Evolutionary conservation across 1,284 basidiomycete species (phyloP), one percentile per base, ranked within the genome.

Genomic region (Leucoagaricus sp.): DNA sequence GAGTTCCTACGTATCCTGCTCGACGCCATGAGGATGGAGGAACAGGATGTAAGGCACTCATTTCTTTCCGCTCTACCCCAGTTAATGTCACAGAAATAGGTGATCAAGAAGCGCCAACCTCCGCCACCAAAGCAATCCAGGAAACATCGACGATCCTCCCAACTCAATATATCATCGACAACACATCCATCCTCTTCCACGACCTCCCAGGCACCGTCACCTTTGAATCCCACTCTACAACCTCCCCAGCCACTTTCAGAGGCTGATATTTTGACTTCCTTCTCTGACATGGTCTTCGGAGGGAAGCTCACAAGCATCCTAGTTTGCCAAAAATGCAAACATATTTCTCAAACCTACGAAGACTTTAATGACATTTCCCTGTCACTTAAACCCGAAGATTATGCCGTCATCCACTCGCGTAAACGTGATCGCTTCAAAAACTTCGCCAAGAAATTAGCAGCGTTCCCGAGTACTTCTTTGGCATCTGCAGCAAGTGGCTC

Each of bases 1-100:
- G 95, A 97, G 74, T 88, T 96, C 62, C 75, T 97, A 45, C 81
- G 93, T 36, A 94, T 95, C 61, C 77, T 97, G 57, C 77, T 97
- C 0, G 95, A 97, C 69, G 90, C 87, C n/a, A 91, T 96, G 80
- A 84, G 93, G 49, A 95, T 96, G 93, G 95, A 98, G 69, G 94
- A 98, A 70, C 76, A 88, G 58, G 95, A 98, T 69, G 91, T 94
- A 64, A 71, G 90, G 75, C 23, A 8, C 25, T 12, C 9, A 23
- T 12, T 9, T 21, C 12, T 38, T 3, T 13, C 9, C 23, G 48
- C 26, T 47, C 25, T 53, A 19, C 49, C 10, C 53, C 51, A 10
- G 25, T 25, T 29, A 15, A 44, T 34, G 40, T 50, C 64, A 42
- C 41, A 15, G 51, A 19, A 33, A 54, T 33, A 91, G 89, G 76